These are phyloP conservation scores for Fusarium abutilonis DNA, from an alignment of 2,329 filamentous ascomycete species.

Conservation along the genomic window DNA sequence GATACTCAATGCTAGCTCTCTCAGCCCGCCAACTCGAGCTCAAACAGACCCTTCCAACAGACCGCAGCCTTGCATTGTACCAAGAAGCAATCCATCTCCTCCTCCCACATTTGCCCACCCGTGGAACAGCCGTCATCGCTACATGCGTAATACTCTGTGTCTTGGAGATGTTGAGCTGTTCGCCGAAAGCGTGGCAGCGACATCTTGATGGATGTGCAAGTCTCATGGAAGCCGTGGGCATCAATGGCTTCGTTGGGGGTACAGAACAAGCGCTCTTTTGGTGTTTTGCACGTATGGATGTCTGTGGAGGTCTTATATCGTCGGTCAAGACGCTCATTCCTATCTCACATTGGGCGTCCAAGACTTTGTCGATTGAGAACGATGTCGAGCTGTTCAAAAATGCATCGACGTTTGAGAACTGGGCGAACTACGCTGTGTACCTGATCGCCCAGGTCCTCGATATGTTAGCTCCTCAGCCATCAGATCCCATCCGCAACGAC, in stretches of 20 bases:
- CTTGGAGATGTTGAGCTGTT: conserved; percentile 62
- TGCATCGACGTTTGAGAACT: conserved; percentile 54
- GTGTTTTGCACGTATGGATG: conserved; percentile 65
- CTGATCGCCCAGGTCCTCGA: conserved; percentile 57
- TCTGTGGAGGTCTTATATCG: conserved; percentile 63
- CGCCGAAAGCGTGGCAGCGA: conserved; percentile 60
- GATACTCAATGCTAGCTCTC: conserved; percentile 61
- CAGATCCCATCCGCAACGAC: conserved; percentile 37
- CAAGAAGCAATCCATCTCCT: conserved; percentile 62
- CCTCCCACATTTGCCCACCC: conserved; percentile 58
- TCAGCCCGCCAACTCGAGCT: conserved; percentile 62
- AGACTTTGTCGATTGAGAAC: conserved; percentile 43
- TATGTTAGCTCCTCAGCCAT: conserved; percentile 47
- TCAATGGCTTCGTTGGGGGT: conserved; percentile 61
- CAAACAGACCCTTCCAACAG: conserved; percentile 50
- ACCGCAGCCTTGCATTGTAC: conserved; percentile 58
- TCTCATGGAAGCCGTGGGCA: conserved; percentile 60
- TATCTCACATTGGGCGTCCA: conserved; percentile 57
- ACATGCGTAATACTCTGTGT: conserved; percentile 64
- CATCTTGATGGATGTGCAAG: conserved; percentile 64
- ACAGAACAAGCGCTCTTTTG: conserved; percentile 63
- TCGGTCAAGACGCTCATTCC: conserved; percentile 61
- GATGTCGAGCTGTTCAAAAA: conserved; percentile 51
- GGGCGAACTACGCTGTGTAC: conserved; percentile 62
- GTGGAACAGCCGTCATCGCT: conserved; percentile 60